Evolutionary conservation across 352 stramenopile genomes (phyloP), one percentile per base, ranked within the genome.

Genomic region (Aphanomyces invadans): DNA sequence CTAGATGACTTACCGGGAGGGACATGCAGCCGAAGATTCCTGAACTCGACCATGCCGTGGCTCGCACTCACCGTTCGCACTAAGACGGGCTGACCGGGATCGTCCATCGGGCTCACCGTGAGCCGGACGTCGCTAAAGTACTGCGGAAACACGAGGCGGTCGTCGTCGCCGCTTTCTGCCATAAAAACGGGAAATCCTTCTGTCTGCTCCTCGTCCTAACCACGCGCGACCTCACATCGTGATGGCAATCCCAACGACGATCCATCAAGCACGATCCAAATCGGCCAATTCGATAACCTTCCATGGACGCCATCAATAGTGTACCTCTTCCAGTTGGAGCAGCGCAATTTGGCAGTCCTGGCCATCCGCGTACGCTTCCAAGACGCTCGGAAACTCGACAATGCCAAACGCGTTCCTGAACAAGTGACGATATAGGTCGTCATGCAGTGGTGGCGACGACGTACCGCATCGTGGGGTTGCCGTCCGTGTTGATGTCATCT

Each of bases 41-140:
- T 78, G 63, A 92, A 92, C 7, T 68, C 71, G 4, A 87, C 75
- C 11, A 80, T 76, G 7, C 83, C 83, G 25, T 79, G 70, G 21
- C 68, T 73, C 29, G 78, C 74, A 21, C 73, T 73, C 21, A 76
- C 76, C 0, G 70, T 83, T 56, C 83, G 74, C 69, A 86, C 73
- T 67, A 92, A 72, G 28, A 89, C 75, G 44, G 76, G 76, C 33
- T 88, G 86, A 0, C 73, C 74, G 74, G 88, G 49, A 19, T 45
- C 38, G 65, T 52, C 74, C 60, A 84, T 71, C 56, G 89, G 74
- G 21, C 73, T 71, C 1, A 92, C 78, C 3, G 66, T 73, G 32
- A 92, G 70, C 21, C 68, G 77, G 38, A 90, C 71, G 49, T 87
- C 72, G 65, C 88, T 87, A 75, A 79, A 88, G 68, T 86, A 89